A percentile compares a stretch with the other conserved stretches of the same genome.
Conservation (phyloP, 441 rosid genomes). For the Mallotus repandus region DNA sequence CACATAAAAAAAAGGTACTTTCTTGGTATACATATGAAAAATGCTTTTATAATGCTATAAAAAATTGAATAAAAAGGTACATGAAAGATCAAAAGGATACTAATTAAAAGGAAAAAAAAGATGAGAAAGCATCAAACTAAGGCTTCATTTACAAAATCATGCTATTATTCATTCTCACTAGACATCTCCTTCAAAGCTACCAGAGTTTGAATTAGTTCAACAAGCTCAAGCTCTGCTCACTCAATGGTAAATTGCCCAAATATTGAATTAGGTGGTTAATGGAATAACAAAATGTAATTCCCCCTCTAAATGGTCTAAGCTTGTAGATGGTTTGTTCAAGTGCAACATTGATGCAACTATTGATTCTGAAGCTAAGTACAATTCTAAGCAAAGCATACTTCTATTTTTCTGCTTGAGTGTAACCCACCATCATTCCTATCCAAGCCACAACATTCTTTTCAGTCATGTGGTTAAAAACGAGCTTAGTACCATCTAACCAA, state of each 20-base stretch:
- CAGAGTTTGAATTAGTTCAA: too few species aligned
- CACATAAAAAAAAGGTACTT: not conserved
- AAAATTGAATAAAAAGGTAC: not conserved
- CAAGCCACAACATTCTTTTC: conserved; percentile 47
- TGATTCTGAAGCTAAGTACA: too few species aligned
- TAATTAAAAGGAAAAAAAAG: not conserved
- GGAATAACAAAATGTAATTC: too few species aligned
- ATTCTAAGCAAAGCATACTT: conserved; percentile 27
- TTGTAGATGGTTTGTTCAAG: too few species aligned
- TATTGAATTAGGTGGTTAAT: too few species aligned
- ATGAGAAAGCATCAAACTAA: not conserved
- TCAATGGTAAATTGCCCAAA: too few species aligned
- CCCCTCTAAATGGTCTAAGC: too few species aligned
- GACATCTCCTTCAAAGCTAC: conserved; percentile 81
- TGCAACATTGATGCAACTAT: too few species aligned
- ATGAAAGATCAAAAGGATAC: not conserved
- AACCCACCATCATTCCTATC: conserved; percentile 74
- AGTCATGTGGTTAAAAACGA: conserved; percentile 49
- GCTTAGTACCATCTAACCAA: conserved; percentile 43
- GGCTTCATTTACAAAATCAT: not conserved
- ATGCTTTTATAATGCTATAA: not conserved
- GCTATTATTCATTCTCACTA: conserved; percentile 41
- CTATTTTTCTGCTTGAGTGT: conserved; percentile 36
- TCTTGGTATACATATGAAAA: not conserved
- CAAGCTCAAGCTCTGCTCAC: too few species aligned